A percentile compares a stretch with the other conserved stretches of the same genome.
Conservation (phyloP, 345 rosid species). For the Jatropha curcas region DNA sequence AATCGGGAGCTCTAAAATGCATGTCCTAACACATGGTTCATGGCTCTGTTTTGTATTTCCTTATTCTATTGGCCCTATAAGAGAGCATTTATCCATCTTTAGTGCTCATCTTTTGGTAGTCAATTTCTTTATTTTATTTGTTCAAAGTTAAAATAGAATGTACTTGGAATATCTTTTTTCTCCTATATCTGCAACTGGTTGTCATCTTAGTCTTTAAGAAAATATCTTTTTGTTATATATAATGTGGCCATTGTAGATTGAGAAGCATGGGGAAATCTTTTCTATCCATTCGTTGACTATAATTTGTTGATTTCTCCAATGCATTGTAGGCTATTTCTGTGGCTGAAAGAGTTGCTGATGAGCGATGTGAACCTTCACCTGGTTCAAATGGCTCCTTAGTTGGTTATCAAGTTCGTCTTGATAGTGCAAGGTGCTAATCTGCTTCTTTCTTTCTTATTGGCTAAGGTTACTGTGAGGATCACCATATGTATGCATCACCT, state of each 20-base stretch:
- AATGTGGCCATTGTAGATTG: neutral
- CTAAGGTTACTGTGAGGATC: neutral
- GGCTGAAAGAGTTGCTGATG: constrained; percentile 93
- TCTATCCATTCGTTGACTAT: neutral
- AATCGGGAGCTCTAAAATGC: neutral
- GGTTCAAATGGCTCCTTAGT: constrained; percentile 81
- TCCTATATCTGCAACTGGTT: neutral
- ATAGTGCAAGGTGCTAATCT: constrained; percentile 71
- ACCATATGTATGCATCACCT: neutral
- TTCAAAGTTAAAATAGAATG: neutral
- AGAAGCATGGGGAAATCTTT: neutral
- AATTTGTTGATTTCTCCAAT: constrained; percentile 10
- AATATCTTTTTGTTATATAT: neutral
- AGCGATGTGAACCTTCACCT: constrained; percentile 86
- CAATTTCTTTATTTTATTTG: neutral
- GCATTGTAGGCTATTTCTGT: constrained; percentile 85
- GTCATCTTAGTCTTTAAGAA: neutral
- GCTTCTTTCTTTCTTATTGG: constrained; percentile 14
- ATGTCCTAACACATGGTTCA: neutral
- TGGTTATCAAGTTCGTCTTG: constrained; percentile 99
- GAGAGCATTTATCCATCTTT: neutral
- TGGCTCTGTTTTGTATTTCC: neutral
- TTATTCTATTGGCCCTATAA: neutral
- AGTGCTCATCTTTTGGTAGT: neutral
- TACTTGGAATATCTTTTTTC: neutral